These are phyloP conservation scores for Alternaria hordeiaustralica DNA, from an alignment of 2,329 filamentous ascomycete species.

Conservation along the genomic window DNA sequence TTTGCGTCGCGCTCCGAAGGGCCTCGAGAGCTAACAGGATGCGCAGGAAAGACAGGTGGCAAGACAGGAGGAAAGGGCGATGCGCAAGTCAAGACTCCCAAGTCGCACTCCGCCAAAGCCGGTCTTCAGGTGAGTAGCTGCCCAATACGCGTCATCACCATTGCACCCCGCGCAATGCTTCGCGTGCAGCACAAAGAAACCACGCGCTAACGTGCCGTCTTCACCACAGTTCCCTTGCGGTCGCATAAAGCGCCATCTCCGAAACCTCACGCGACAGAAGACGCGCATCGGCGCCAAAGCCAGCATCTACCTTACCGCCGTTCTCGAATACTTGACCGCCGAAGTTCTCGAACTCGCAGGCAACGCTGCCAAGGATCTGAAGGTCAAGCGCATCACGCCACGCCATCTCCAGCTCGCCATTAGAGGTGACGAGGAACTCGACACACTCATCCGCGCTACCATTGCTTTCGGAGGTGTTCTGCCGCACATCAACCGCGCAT, in stretches of 20 bases:
- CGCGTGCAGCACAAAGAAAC: conserved; percentile 14
- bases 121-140: conserved; percentile 82
- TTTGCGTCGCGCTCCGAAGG: conserved; percentile 29
- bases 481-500: conserved; percentile 96
- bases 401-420: conserved; percentile 98
- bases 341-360: conserved; percentile 98
- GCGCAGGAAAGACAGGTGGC: conserved; percentile 69
- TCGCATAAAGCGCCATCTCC: conserved; percentile 99
- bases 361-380: conserved; percentile 98
- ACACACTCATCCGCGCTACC: conserved; percentile 95
- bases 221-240: conserved; percentile 87
- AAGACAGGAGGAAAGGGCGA: conserved; percentile 86
- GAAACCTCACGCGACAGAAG: conserved; percentile 99
- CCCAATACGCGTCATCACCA: conserved; percentile 26
- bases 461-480: conserved; percentile 98
- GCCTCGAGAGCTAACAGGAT: conserved; percentile 26
- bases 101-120: conserved; percentile 91
- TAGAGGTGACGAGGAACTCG: conserved; percentile 96
- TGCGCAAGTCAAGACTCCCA: conserved; percentile 84
- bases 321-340: conserved; percentile 96
- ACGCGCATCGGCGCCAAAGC: conserved; percentile 99
- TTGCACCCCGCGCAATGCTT: conserved; percentile 27
- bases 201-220: conserved; percentile 33
- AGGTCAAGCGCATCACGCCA: conserved; percentile 99
- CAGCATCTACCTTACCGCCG: conserved; percentile 96